Evolutionary conservation across 306 rosid genomes (phyloP), one percentile per base, ranked within the genome.

Genomic region (Crataegus laevigata): DNA sequence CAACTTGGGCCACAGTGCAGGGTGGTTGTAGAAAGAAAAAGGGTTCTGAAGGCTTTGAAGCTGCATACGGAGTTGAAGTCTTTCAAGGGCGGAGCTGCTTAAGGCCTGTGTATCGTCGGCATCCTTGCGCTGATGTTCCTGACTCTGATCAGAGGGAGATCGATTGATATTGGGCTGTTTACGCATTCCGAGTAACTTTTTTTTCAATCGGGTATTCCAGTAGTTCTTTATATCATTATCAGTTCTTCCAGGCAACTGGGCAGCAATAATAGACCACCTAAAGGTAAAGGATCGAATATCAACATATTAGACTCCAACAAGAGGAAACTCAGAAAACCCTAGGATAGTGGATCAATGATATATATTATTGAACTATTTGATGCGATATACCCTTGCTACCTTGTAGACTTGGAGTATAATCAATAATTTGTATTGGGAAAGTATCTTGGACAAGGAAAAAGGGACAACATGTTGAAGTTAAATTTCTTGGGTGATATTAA

Each of bases 211-310:
- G 14, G 99, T 96, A 81, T 96, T 96, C 99, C 99, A 96, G 74
- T 96, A 96, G 79, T 96, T 96, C 85, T 96, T 96, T 62, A 96
- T 96, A 75, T 96, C 99, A 32, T 96, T 96, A 54, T 96, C 99
- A 14, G 99, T 96, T 82, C 99, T 90, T 88, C 99, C 99, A 51
- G 99, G 98, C 81, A 96, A 82, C 34, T 92, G 99, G 12, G 99
- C 99, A 51, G 99, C 98, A 81, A 96, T 96, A 59, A 96, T 90
- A 78, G 99, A 96, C 99, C 99, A 96, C 96, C 99, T 96, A 75
- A 78, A 29, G 78, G 38, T 26, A 36, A 77, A 5, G 9, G 54
- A 68, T 17, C 14, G 45, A 60, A 80, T 82, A 74, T 52, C 17
- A 75, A 25, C 25, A 25, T 34, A 58, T 79, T 72, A 80, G 38